Conservation (phyloP, 805 yeast genomes). For the Starmera quercuum region DNA sequence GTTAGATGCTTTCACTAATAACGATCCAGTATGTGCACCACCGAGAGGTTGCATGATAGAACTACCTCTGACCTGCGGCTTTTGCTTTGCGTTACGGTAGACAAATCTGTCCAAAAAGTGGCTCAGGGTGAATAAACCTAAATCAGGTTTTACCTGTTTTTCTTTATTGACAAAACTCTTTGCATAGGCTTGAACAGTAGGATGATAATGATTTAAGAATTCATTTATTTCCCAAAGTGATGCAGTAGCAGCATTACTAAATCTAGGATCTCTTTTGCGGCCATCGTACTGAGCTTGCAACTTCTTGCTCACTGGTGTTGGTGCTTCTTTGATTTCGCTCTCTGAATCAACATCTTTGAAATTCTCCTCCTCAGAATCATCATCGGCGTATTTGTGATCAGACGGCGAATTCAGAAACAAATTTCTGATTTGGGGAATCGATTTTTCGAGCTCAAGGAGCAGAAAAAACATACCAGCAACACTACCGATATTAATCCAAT, state of each 20-base stretch:
- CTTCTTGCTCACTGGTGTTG: slow-evolving; percentile 9
- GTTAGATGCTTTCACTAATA: slow-evolving; percentile 60
- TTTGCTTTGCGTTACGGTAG: slow-evolving; percentile 84
- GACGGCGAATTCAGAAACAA: slow-evolving; percentile 47
- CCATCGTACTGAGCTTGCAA: slow-evolving; percentile 53
- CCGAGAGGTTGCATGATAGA: slow-evolving; percentile 98
- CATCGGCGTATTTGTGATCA: slow-evolving; percentile 42
- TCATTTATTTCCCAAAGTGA: slow-evolving; percentile 82
- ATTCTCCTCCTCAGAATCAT: slow-evolving; percentile 34
- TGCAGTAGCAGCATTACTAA: slow-evolving; percentile 74
- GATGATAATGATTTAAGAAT: slow-evolving; percentile 80
- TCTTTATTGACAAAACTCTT: slow-evolving; percentile 39
- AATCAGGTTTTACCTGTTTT: slow-evolving; percentile 67
- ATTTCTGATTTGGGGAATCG: slow-evolving; percentile 59
- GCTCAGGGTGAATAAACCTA: slow-evolving; percentile 77
- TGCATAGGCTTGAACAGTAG: slow-evolving; percentile 82
- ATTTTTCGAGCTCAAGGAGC: slow-evolving; percentile 58
- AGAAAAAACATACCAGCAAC: slow-evolving; percentile 76
- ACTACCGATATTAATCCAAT: slow-evolving; percentile 86
- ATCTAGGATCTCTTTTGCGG: slow-evolving; percentile 86
- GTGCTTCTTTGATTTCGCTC: slow-evolving; percentile 14
- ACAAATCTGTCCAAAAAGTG: slow-evolving; percentile 96
- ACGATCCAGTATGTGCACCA: slow-evolving; percentile 67
- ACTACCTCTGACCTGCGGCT: slow-evolving; percentile 66
- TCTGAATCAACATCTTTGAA: slow-evolving; percentile 24